Evolutionary conservation across 768 basidiomycete genomes (phyloP).

Genomic region (Pleurotus sapidus): DNA sequence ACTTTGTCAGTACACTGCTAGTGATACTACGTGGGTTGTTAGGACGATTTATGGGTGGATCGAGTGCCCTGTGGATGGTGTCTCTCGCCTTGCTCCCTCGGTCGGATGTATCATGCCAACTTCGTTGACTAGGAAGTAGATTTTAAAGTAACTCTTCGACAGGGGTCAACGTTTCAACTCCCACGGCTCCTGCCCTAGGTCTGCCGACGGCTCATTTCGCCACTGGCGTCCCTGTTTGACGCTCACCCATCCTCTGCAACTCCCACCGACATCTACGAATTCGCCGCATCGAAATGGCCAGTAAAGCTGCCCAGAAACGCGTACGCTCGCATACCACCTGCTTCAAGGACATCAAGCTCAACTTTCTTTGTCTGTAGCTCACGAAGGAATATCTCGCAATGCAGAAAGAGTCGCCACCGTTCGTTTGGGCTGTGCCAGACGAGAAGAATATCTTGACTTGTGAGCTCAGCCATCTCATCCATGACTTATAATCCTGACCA

Average conservation of each 20-base stretch:
- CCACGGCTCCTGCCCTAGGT: neutral
- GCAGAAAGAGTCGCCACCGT: conserved; percentile 93
- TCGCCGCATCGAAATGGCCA: conserved; percentile 54
- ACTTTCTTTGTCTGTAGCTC: conserved; percentile 42
- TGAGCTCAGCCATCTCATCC: conserved; percentile 37
- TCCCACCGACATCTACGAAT: neutral
- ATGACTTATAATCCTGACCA: conserved; percentile 6
- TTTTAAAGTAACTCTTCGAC: neutral
- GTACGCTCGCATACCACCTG: conserved; percentile 33
- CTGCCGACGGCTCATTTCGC: neutral
- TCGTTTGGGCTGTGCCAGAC: conserved; percentile 92
- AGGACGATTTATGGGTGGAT: too few species aligned
- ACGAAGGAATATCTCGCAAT: conserved; percentile 88
- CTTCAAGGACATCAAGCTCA: conserved; percentile 2
- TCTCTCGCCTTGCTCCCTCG: too few species aligned
- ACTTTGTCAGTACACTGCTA: too few species aligned
- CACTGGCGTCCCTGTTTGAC: conserved; percentile 2
- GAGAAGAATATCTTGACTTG: conserved; percentile 97
- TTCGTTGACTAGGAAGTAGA: too few species aligned
- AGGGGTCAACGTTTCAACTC: neutral
- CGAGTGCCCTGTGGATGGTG: too few species aligned
- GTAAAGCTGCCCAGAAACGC: conserved; percentile 84
- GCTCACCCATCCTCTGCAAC: neutral
- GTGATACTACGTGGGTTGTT: too few species aligned
- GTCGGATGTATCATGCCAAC: too few species aligned